These are phyloP conservation scores for Ophiostoma perfectum DNA, from an alignment of 2,329 filamentous ascomycete species.

Conservation along the genomic window DNA sequence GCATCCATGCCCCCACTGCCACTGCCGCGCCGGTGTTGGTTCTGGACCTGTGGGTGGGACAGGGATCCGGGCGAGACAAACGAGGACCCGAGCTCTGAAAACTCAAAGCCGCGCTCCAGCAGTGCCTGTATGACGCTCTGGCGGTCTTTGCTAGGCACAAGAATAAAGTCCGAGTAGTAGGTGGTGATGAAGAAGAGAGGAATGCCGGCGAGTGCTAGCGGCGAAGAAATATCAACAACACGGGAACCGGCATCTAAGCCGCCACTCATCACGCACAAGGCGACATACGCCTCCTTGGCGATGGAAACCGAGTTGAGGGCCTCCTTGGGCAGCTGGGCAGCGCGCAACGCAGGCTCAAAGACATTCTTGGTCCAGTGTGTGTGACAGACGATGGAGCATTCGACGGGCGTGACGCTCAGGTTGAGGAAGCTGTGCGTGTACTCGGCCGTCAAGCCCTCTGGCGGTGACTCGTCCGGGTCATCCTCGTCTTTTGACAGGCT, in stretches of 20 bases:
- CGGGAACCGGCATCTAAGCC: slow-evolving; percentile 86
- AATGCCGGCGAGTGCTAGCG: slow-evolving; percentile 83
- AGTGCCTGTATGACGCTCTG: slow-evolving; percentile 70
- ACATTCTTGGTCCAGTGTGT: slow-evolving; percentile 65
- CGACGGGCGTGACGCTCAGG: slow-evolving; percentile 83
- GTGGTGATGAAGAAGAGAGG: slow-evolving; percentile 98
- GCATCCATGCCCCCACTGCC: slow-evolving; percentile 23
- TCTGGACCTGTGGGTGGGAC: slow-evolving; percentile 30
- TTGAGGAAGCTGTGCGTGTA: slow-evolving; percentile 79
- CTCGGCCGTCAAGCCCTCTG: slow-evolving; percentile 46
- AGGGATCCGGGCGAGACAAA: slow-evolving; percentile 54
- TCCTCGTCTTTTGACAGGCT: slow-evolving; percentile 30
- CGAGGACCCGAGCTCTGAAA: slow-evolving; percentile 63
- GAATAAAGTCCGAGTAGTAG: slow-evolving; percentile 95
- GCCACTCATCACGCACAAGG: slow-evolving; percentile 83
- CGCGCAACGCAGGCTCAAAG: slow-evolving; percentile 65
- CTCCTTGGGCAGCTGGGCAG: slow-evolving; percentile 49
- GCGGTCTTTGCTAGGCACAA: slow-evolving; percentile 73
- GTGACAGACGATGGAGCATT: slow-evolving; percentile 88
- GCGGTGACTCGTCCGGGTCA: slow-evolving; percentile 29
- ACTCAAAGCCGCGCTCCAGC: slow-evolving; percentile 74
- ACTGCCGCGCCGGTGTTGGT: slow-evolving; percentile 23
- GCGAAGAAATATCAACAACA: slow-evolving; percentile 85
- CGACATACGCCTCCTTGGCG: slow-evolving; percentile 76
- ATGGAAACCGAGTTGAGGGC: slow-evolving; percentile 58